Evolutionary conservation across 441 rosid species (phyloP).

Genomic region (Kokia cookei): DNA sequence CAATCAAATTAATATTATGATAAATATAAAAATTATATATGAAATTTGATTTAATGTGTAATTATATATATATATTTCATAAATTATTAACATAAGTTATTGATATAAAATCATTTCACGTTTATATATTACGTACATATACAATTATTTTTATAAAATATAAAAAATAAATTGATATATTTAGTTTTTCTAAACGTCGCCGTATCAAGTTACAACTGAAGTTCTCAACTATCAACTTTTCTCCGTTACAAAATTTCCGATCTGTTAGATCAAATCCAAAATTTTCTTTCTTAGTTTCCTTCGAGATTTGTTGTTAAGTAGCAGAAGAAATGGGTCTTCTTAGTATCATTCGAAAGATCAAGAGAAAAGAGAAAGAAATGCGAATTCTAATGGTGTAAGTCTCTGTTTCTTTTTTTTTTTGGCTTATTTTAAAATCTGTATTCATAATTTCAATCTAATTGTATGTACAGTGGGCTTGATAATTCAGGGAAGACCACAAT

Average conservation of each 20-base stretch:
- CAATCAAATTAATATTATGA: too few relatives aligned
- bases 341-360: constrained; percentile 75
- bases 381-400: constrained; percentile 95
- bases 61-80: too few relatives aligned
- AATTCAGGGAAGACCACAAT: constrained; percentile 95
- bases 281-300: not conserved
- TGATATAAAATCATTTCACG: too few relatives aligned
- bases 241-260: not conserved
- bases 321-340: constrained; percentile 59
- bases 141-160: too few relatives aligned
- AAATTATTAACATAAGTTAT: too few relatives aligned
- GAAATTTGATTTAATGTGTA: too few relatives aligned
- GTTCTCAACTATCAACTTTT: not conserved
- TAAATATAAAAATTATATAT: too few relatives aligned
- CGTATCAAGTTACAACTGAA: not conserved
- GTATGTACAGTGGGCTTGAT: constrained; percentile 57
- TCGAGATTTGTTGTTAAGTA: not conserved
- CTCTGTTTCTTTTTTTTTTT: not conserved
- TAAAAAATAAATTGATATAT: too few relatives aligned
- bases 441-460: not conserved
- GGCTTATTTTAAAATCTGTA: not conserved
- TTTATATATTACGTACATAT: too few relatives aligned
- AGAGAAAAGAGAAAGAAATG: constrained; percentile 95
- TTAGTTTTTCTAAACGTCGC: not conserved
- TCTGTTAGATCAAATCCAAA: not conserved